phyloP scores from a whole-genome alignment of 1,139 yeast species.

The Yamadazyma diospyri region DNA sequence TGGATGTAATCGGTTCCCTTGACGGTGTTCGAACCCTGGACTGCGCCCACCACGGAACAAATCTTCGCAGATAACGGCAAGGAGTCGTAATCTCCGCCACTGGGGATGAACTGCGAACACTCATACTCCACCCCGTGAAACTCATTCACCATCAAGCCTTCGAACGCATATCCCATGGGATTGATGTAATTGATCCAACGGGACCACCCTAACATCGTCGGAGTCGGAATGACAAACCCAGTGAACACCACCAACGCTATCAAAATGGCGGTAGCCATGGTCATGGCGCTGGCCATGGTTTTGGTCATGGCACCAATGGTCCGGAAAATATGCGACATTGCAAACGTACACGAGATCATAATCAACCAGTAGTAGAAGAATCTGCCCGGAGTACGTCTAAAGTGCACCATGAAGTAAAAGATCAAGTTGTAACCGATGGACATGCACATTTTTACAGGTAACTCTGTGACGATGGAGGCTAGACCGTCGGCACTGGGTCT shows the following conservation, averaged over 20 bases:
- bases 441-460: slow-evolving; percentile 50
- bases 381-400: slow-evolving; percentile 55
- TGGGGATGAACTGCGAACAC: slow-evolving; percentile 45
- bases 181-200: slow-evolving; percentile 58
- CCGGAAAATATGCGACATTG: slow-evolving; percentile 58
- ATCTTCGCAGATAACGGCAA: slow-evolving; percentile 32
- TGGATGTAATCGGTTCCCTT: slow-evolving; percentile 56
- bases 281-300: slow-evolving; percentile 55
- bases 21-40: slow-evolving; percentile 52
- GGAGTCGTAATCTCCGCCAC: slow-evolving; percentile 49
- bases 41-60: slow-evolving; percentile 64
- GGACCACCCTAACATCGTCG: slow-evolving; percentile 61
- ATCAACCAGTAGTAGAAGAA: slow-evolving; percentile 51
- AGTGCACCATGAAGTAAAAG: slow-evolving; percentile 54
- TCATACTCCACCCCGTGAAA: slow-evolving; percentile 46
- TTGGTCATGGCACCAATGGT: slow-evolving; percentile 55
- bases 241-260: slow-evolving; percentile 52
- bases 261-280: slow-evolving; percentile 55
- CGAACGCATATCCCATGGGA: slow-evolving; percentile 57
- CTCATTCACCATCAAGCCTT: slow-evolving; percentile 55
- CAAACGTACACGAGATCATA: slow-evolving; percentile 31
- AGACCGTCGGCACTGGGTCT: slow-evolving; percentile 65
- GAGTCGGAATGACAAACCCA: slow-evolving; percentile 57
- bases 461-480: slow-evolving; percentile 52
- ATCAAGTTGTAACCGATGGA: slow-evolving; percentile 43